Base-by-base conservation (phyloP, 164 flowering plant genomes). In the Cinnamomum chago region DNA sequence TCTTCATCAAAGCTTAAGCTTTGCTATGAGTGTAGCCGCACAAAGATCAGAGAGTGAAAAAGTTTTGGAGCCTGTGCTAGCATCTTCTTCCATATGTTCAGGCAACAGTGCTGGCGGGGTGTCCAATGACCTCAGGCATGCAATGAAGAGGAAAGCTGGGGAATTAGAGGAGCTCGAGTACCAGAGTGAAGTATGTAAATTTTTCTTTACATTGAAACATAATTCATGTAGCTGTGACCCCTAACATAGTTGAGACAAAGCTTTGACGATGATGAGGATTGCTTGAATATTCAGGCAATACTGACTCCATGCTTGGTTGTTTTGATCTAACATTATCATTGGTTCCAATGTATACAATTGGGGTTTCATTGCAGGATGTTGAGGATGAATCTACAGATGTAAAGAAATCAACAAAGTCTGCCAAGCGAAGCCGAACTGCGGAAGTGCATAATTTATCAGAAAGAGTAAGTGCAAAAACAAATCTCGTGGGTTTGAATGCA, bases 391-490 rank as follows among this genome's bases (percentile, higher is more conserved):
- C 92, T 22, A 77, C 83, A 30, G 90, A 81, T 76, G 85, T 71
- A 9, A 89, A 81, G 73, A 93, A 87, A 79, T 69, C 83, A 47
- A 70, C n/a, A 15, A 67, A 67, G 50, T 14, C 7, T 4, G 7
- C 94, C 51, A 95, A 92, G 90, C 88, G 97, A 88, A 91, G 93
- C 80, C 89, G 99, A 52, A 92, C 95, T 67, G 97, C 99, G 60
- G 99, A 95, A 89, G 97, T 95, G 68, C 99, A 95, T 78, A 95
- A 95, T 83, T 83, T 95, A 74, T 93, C 97, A 7, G 99, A 95
- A 83, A 90, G 98, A 89, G 99, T 95, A 80, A 88, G 92, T 66
- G 7, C 20, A 30, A 30, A n/a, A 18, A 40, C 18, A 27, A 25
- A 47, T 2, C 13, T 50, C 24, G 25, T 25, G 58, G 47, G 40